Conservation (phyloP, 1,284 basidiomycete genomes). For the Puccinia coronata region DNA sequence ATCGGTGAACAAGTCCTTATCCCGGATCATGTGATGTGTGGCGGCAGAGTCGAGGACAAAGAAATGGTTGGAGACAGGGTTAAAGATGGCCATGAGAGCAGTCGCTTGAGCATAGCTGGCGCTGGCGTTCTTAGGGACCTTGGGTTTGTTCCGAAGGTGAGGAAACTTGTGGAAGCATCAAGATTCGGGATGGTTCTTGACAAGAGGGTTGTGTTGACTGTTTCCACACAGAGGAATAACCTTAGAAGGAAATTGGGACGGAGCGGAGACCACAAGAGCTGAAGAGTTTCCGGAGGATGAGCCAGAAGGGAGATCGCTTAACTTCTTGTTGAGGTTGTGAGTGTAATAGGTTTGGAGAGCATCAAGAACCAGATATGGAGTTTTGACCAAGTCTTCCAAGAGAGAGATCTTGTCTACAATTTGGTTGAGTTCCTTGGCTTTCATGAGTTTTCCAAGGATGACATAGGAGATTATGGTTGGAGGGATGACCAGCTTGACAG, state of each 20-base stretch:
- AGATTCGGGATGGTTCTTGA: background rate
- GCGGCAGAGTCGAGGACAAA: background rate
- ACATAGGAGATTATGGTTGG: background rate
- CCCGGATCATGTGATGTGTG: constrained; percentile 11
- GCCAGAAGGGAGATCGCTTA: background rate
- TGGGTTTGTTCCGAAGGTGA: background rate
- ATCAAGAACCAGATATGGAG: background rate
- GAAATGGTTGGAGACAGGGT: background rate
- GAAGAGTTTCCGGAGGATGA: background rate
- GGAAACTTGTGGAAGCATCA: background rate
- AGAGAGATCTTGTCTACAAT: background rate
- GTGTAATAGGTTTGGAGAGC: no score
- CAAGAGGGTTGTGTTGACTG: background rate
- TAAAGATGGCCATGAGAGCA: background rate
- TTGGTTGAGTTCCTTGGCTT: background rate
- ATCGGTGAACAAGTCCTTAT: background rate
- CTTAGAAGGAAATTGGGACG: background rate
- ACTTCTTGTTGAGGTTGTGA: background rate
- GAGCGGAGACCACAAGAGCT: background rate
- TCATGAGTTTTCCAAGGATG: constrained; percentile 5
- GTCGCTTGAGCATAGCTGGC: background rate
- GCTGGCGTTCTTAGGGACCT: background rate
- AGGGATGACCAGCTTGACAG: background rate
- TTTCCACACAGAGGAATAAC: background rate
- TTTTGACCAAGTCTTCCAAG: background rate